Base-by-base conservation (phyloP, 108 stramenopile genomes). In the Cyclotella cryptica region DNA sequence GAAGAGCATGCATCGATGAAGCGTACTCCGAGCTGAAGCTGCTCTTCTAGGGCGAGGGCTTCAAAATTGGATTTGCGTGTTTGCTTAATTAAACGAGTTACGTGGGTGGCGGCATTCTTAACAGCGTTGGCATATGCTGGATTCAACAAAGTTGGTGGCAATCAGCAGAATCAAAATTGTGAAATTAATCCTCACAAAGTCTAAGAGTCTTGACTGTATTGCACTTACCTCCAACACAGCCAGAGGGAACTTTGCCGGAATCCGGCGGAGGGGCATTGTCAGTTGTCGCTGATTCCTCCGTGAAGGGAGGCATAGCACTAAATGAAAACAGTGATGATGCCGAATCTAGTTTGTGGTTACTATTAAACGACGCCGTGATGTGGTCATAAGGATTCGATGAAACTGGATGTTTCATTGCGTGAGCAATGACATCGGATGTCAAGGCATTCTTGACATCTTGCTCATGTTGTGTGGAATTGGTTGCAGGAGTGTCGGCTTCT, bases 1-100 rank as follows among this genome's bases (percentile, higher is more conserved):
- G 87, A 90, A 1, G 82, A 58, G 59, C 93, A 94, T 1, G 91
- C 93, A 65, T 88, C 88, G 26, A 94, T 66, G 58, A 94, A 89
- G 7, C 80, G 64, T 3, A 78, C 43, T 11, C 87, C 74, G 17
- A 85, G 51, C 14, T 75, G 74, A 8, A 74, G 59, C 69, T 88
- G 87, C 14, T 88, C 88, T 13, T 87, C 85, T 26, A 72, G 66
- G 0, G 83, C 26, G 27, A 87, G 69, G 9, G 65, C 52, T 15
- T 81, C 61, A 65, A 92, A 94, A 52, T 74, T 75, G 39, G 66
- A 66, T 64, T 71, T 79, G 18, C 91, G 90, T 30, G 68, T 27
- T 30, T 81, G 64, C 45, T 86, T 87, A 8, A 89, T 57, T 17
- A 88, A 66, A 18, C 62, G 52, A 12, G 77, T 72, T 5, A 92